Evolutionary conservation across 2,329 filamentous ascomycete genomes (phyloP).

Genomic region (Westerdykella sp.): DNA sequence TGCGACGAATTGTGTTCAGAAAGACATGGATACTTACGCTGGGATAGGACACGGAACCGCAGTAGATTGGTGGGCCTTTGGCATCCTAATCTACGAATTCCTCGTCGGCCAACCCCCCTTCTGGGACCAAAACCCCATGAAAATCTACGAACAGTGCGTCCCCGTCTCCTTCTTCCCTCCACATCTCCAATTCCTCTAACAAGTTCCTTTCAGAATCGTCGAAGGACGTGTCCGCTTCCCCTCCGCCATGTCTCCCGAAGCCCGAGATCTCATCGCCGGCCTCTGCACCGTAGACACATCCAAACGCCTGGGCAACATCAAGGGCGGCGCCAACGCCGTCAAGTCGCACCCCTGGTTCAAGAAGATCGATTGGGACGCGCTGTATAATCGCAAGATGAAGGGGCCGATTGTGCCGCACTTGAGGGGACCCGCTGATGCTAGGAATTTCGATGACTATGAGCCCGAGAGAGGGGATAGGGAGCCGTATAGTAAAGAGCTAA

Average conservation of each 20-base stretch:
- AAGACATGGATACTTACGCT: slow-evolving; percentile 11
- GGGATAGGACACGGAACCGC: slow-evolving; percentile 55
- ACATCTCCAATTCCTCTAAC: slow-evolving; percentile 1
- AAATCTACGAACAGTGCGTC: slow-evolving; percentile 64
- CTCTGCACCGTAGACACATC: slow-evolving; percentile 76
- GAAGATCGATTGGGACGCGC: slow-evolving; percentile 66
- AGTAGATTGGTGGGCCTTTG: slow-evolving; percentile 84
- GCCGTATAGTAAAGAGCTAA: slow-evolving; percentile 63
- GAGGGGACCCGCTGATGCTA: slow-evolving; percentile 64
- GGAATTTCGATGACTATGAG: slow-evolving; percentile 80
- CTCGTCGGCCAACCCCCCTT: slow-evolving; percentile 79
- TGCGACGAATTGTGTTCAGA: neutral
- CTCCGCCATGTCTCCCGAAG: slow-evolving; percentile 58
- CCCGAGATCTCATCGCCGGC: slow-evolving; percentile 67
- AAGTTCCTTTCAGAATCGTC: slow-evolving; percentile 55
- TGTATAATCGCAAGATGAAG: slow-evolving; percentile 57
- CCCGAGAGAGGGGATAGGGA: slow-evolving; percentile 63
- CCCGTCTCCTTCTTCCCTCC: slow-evolving; percentile 16
- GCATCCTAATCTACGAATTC: slow-evolving; percentile 79
- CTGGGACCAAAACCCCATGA: slow-evolving; percentile 80
- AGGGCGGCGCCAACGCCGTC: slow-evolving; percentile 64
- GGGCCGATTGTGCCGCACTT: slow-evolving; percentile 74
- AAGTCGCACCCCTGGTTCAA: slow-evolving; percentile 72
- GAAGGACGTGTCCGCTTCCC: slow-evolving; percentile 73
- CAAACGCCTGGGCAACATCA: slow-evolving; percentile 70